Evolutionary conservation across 2,329 filamentous ascomycete species (phyloP), one percentile per base, ranked within the genome.

Genomic region (Pseudogymnoascus sp.): DNA sequence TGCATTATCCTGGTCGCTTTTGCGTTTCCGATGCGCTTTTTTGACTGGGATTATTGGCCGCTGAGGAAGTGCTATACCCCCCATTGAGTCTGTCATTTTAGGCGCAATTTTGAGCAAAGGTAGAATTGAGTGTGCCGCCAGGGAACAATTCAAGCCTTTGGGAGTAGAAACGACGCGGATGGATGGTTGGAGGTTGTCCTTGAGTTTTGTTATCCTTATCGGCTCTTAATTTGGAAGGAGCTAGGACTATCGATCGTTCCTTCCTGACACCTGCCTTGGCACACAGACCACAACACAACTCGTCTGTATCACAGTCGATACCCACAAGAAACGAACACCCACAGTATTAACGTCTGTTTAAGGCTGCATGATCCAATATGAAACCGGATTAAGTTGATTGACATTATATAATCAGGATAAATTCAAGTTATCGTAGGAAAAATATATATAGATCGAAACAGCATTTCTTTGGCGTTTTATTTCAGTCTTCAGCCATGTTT

Each of bases 1-100:
- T 56, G 50, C 29, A 56, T 56, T 56, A 56, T 56, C 50, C 50
- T 56, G 50, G 50, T 56, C 50, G 29, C 29, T 56, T 56, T 56
- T 35, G 50, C 29, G 50, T 56, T 56, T 56, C 50, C 29, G 50
- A 56, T 56, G 50, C 11, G 50, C 16, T 21, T 56, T 56, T 11
- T 56, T 56, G 29, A 8, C 29, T 35, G 50, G 29, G 29, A 56
- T 56, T 35, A 56, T 56, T 56, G 50, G 50, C 8, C 50, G 50
- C 33, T 56, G 50, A 13, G 50, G 50, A 14, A 56, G 50, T 13
- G 50, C 24, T 16, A 50, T 11, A 4, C 10, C 11, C 7, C 13
- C 50, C 50, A 56, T 56, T 33, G 29, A 35, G 29, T 33, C 29
- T 35, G 50, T 33, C 50, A 56, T 35, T 35, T 56, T 6, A n/a